phyloP scores from a whole-genome alignment of 192 early-diverging fungal species.

The Rhizophagus prolifer region DNA sequence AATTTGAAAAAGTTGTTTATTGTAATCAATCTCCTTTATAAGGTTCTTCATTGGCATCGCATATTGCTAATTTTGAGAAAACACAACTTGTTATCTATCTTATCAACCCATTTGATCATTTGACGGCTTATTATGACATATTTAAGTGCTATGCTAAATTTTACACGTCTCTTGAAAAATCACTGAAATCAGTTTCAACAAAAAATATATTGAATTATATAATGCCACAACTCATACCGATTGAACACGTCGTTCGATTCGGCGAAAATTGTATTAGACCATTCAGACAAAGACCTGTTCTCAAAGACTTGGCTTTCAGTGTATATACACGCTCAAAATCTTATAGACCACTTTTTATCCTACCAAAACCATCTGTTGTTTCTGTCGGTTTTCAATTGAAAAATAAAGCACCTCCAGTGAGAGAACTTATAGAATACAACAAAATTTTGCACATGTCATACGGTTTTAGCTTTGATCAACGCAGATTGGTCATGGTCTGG shows the following conservation, averaged over 20 bases:
- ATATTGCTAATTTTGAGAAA: background rate
- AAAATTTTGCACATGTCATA: conserved; percentile 15
- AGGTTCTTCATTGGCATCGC: background rate
- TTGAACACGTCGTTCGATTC: conserved; percentile 11
- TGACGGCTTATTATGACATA: conserved; percentile 12
- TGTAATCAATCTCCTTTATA: background rate
- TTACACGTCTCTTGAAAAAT: background rate
- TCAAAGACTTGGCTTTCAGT: conserved; percentile 11
- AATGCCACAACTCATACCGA: conserved; percentile 12
- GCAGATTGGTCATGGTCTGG: background rate
- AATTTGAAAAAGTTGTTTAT: background rate
- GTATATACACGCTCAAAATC: conserved; percentile 11
- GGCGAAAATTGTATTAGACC: background rate
- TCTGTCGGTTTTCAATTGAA: background rate
- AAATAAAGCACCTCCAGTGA: background rate
- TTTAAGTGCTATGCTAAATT: conserved; percentile 5
- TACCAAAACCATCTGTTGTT: conserved; percentile 6
- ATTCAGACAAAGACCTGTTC: background rate
- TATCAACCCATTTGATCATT: conserved; percentile 5
- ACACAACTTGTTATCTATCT: conserved; percentile 14
- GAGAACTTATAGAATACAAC: conserved; percentile 3
- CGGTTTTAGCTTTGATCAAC: conserved; percentile 23
- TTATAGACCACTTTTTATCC: conserved; percentile 7
- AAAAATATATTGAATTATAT: background rate
- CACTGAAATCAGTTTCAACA: background rate